A percentile compares a stretch with the other conserved stretches of the same genome.
Evolutionary conservation across 345 rosid genomes (phyloP).

Genomic region (Acer negundo): DNA sequence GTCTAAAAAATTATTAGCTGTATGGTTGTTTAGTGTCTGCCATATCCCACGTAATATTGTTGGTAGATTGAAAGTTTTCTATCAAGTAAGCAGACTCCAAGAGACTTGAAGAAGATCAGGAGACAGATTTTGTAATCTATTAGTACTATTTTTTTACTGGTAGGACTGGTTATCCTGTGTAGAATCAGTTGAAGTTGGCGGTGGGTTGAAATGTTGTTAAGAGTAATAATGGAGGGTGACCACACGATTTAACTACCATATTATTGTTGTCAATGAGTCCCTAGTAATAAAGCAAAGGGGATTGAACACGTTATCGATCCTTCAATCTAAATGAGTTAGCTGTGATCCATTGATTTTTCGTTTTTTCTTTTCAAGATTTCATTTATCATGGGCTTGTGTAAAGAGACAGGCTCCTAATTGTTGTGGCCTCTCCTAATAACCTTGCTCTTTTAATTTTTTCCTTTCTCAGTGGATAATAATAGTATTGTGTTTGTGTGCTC

Average conservation of each 20-base stretch:
- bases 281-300: not conserved
- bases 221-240: too few species aligned
- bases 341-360: not conserved
- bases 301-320: not conserved
- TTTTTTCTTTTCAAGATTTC: not conserved
- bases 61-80: too few species aligned
- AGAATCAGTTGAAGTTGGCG: too few species aligned
- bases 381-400: not conserved
- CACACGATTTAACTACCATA: not conserved
- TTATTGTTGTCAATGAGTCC: not conserved
- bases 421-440: not conserved
- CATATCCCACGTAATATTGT: not conserved
- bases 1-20: not conserved
- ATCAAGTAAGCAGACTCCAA: too few species aligned
- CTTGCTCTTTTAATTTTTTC: not conserved
- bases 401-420: not conserved
- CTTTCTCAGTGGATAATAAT: not conserved
- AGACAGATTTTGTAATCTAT: too few species aligned
- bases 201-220: too few species aligned
- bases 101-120: too few species aligned
- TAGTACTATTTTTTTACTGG: too few species aligned
- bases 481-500: not conserved
- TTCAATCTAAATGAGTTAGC: not conserved
- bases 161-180: too few species aligned
- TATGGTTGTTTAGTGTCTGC: not conserved